These are phyloP conservation scores for Agrocybe chaxingu DNA, from an alignment of 768 basidiomycete genomes.

Conservation along the genomic window DNA sequence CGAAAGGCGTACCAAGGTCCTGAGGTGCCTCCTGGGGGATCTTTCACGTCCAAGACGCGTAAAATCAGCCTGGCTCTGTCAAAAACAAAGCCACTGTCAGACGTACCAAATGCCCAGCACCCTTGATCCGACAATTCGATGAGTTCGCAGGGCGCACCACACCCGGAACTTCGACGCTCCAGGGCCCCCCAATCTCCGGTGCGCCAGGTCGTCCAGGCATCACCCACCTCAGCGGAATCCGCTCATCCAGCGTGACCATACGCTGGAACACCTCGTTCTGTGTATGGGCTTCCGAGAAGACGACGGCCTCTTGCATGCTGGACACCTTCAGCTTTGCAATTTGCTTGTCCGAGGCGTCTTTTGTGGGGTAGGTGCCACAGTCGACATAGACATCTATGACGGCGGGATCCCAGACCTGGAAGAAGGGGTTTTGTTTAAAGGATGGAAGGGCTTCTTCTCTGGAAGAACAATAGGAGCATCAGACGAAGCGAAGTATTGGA, in stretches of 20 bases:
- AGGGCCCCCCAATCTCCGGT: conserved; percentile 34
- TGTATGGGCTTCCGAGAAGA: conserved; percentile 49
- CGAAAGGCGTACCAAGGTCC: conserved; percentile 4
- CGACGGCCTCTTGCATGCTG: conserved; percentile 58
- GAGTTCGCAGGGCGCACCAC: conserved; percentile 39
- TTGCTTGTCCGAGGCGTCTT: conserved; percentile 25
- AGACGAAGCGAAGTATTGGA: background rate
- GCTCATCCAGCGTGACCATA: conserved; percentile 43
- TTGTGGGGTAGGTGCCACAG: conserved; percentile 44
- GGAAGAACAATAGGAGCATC: background rate
- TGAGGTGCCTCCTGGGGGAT: conserved; percentile 25
- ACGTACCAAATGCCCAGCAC: conserved; percentile 37
- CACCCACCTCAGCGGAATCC: conserved; percentile 52
- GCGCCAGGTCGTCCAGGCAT: conserved; percentile 42
- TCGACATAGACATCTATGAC: conserved; percentile 61
- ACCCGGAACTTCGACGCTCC: conserved; percentile 34
- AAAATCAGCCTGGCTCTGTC: background rate
- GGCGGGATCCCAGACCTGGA: conserved; percentile 64
- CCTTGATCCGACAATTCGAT: conserved; percentile 34
- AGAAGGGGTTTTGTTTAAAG: conserved; percentile 61
- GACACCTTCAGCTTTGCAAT: conserved; percentile 63
- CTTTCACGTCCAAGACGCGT: conserved; percentile 15
- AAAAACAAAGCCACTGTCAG: too few relatives aligned
- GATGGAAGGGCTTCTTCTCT: conserved; percentile 58
- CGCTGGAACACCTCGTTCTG: conserved; percentile 39